phyloP scores from a whole-genome alignment of 257 asterid genomes.

The Anisodus tanguticus region DNA sequence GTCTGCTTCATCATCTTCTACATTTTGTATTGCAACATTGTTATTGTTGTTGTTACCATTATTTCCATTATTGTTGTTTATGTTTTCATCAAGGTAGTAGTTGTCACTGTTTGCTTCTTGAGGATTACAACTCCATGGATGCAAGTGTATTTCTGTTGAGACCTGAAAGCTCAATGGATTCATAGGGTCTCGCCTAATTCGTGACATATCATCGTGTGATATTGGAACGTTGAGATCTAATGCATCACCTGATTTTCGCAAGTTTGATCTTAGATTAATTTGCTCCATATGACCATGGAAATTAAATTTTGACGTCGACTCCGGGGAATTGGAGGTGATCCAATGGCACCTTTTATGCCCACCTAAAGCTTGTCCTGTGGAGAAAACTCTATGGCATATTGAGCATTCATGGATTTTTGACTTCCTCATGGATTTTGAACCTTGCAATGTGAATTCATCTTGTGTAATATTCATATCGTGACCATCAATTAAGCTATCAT shows the following conservation, averaged over 20 bases:
- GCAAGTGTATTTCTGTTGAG: constrained; percentile 66
- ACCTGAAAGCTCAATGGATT: constrained; percentile 71
- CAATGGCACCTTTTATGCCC: constrained; percentile 98
- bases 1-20: constrained; percentile 73
- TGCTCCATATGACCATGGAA: constrained; percentile 35
- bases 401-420: constrained; percentile 87
- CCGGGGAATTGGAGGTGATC: constrained; percentile 73
- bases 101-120: constrained; percentile 16
- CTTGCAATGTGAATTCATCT: constrained; percentile 55
- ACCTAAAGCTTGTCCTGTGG: constrained; percentile 94
- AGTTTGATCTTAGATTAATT: constrained; percentile 33
- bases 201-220: constrained; percentile 56
- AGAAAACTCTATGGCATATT: constrained; percentile 81
- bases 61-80: neutral
- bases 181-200: constrained; percentile 57
- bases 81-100: constrained; percentile 24
- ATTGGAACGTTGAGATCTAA: constrained; percentile 80
- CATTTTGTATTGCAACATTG: neutral
- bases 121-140: constrained; percentile 36
- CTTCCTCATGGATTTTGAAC: constrained; percentile 57
- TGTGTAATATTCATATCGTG: constrained; percentile 41
- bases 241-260: constrained; percentile 30
- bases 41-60: neutral
- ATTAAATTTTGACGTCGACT: constrained; percentile 48
- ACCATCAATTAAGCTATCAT: constrained; percentile 44